Conservation (phyloP, 192 early-diverging fungal genomes). For the Coemansia sp. region DNA sequence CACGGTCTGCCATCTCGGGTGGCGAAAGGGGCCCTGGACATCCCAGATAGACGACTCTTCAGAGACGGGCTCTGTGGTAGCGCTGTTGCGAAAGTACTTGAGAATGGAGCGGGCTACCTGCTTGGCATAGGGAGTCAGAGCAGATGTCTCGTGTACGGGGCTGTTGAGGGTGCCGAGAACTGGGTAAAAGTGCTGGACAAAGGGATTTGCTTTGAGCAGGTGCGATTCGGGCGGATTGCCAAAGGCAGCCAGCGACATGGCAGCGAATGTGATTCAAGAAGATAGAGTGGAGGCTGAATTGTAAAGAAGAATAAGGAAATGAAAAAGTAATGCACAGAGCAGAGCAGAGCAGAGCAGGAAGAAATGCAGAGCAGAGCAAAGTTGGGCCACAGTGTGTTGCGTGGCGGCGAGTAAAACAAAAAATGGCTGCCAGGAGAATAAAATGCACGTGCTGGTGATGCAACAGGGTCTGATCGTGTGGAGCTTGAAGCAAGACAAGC, state of each 20-base stretch:
- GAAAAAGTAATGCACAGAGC: too few relatives aligned
- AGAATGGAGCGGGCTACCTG: constrained; percentile 37
- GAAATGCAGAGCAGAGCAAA: too few relatives aligned
- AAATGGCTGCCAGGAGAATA: too few relatives aligned
- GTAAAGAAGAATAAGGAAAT: neutral
- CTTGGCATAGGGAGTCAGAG: constrained; percentile 22
- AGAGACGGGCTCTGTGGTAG: neutral
- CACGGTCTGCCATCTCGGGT: constrained; percentile 30
- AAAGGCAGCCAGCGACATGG: constrained; percentile 10
- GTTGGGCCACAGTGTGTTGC: too few relatives aligned
- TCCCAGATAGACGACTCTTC: constrained; percentile 11
- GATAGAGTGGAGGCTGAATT: too few relatives aligned
- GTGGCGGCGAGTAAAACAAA: too few relatives aligned
- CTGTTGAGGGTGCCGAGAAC: constrained; percentile 37
- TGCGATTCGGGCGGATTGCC: constrained; percentile 6
- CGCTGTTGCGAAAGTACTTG: constrained; percentile 13
- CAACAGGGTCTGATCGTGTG: too few relatives aligned
- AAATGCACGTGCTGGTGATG: too few relatives aligned
- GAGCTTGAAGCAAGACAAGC: too few relatives aligned
- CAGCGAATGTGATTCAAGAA: neutral
- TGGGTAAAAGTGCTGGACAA: constrained; percentile 37
- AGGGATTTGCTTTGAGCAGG: constrained; percentile 5
- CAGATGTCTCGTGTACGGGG: neutral
- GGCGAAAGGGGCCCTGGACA: constrained; percentile 7
- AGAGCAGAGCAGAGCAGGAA: too few relatives aligned